Percentiles rank a stretch among this genome's conserved stretches.
These are phyloP conservation scores for Hemerocallis citrina DNA, from an alignment of 106 monocot genomes.

Conservation along the genomic window DNA sequence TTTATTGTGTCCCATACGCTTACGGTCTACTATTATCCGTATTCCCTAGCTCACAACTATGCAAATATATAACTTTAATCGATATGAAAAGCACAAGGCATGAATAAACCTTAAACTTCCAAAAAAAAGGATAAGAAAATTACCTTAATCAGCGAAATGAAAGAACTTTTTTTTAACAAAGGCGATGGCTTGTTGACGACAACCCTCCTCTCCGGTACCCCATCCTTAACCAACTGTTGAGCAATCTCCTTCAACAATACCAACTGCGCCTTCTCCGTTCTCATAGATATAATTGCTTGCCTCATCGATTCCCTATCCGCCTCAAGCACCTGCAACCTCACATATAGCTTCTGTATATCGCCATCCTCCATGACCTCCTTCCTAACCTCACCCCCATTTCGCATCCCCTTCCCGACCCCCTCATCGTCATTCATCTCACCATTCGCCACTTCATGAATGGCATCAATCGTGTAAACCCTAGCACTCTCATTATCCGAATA, in stretches of 20 bases:
- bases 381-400: neutral
- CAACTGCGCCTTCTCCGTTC: conserved; percentile 46
- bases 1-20: too few relatives aligned
- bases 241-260: conserved; percentile 54
- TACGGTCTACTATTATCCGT: too few relatives aligned
- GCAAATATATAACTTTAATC: too few relatives aligned
- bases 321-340: conserved; percentile 51
- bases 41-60: too few relatives aligned
- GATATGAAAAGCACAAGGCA: too few relatives aligned
- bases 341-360: conserved; percentile 52
- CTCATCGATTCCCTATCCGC: conserved; percentile 70
- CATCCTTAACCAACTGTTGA: conserved; percentile 40
- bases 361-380: conserved; percentile 8
- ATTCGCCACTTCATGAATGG: conserved; percentile 24
- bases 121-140: neutral
- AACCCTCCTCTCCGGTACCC: conserved; percentile 10
- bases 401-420: neutral
- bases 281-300: conserved; percentile 43
- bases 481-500: conserved; percentile 14
- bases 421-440: conserved; percentile 6
- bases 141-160: conserved; percentile 46
- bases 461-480: conserved; percentile 46
- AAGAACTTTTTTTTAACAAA: conserved; percentile 17
- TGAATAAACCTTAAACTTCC: too few relatives aligned
- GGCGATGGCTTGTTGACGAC: conserved; percentile 16